These are phyloP conservation scores for Dioscorea alata DNA, from an alignment of 106 monocot species.

Conservation along the genomic window DNA sequence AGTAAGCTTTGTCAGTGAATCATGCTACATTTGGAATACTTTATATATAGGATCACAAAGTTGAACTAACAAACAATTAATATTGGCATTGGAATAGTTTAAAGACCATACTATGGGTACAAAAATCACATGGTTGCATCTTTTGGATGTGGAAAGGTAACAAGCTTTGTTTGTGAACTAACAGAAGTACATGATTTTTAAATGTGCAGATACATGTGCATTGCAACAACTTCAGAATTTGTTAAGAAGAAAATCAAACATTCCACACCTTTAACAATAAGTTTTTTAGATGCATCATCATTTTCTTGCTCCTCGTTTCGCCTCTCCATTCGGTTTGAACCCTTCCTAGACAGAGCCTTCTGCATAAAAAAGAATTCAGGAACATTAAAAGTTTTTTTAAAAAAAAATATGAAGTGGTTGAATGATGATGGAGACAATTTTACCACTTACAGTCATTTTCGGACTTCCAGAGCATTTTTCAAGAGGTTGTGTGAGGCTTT, in stretches of 20 bases:
- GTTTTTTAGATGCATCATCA: conserved; percentile 25
- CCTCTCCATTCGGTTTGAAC: conserved; percentile 34
- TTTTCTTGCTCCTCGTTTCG: conserved; percentile 24
- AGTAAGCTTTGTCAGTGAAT: too few relatives aligned
- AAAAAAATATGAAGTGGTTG: neutral
- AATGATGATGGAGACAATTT: neutral
- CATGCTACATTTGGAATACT: too few relatives aligned
- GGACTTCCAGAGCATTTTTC: conserved; percentile 68
- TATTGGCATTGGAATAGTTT: too few relatives aligned
- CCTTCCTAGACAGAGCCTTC: conserved; percentile 44
- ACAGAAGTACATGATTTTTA: neutral
- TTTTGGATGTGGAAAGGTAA: too few relatives aligned
- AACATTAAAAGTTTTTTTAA: too few relatives aligned
- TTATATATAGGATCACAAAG: too few relatives aligned
- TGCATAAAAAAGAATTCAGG: neutral
- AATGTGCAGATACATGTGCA: neutral
- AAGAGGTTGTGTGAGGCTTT: conserved; percentile 36
- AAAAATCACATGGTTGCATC: too few relatives aligned
- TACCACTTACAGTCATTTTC: conserved; percentile 50
- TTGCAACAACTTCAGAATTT: neutral
- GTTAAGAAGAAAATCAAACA: neutral
- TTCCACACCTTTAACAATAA: conserved; percentile 26
- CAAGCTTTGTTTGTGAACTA: neutral
- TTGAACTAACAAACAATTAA: too few relatives aligned
- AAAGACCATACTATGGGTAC: too few relatives aligned